Conservation (phyloP, 768 basidiomycete species). For the Boletus rubropictus region DNA sequence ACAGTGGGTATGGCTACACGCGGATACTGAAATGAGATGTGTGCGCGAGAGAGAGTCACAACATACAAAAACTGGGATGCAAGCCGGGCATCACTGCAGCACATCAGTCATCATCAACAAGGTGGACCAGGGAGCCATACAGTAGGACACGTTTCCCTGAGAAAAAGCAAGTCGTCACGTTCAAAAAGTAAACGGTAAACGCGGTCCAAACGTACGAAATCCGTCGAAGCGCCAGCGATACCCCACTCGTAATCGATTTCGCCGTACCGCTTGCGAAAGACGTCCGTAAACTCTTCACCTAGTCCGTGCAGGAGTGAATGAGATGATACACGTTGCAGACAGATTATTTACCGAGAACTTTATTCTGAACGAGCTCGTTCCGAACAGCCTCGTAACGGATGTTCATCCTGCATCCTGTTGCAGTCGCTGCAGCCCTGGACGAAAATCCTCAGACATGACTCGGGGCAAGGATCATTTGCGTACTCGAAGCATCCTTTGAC, state of each 20-base stretch:
- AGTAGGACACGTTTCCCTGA: slow-evolving; percentile 57
- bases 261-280: slow-evolving; percentile 56
- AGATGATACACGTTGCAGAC: not conserved
- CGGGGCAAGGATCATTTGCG: slow-evolving; percentile 12
- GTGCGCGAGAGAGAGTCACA: not conserved
- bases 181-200: not conserved
- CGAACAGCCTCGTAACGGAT: slow-evolving; percentile 33
- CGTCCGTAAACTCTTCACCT: slow-evolving; percentile 62
- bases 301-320: not conserved
- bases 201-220: slow-evolving; percentile 55
- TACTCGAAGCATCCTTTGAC: slow-evolving; percentile 70
- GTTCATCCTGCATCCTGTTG: slow-evolving; percentile 56
- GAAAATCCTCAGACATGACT: not conserved
- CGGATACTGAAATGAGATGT: not conserved
- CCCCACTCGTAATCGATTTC: slow-evolving; percentile 58
- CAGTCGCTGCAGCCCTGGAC: slow-evolving; percentile 55
- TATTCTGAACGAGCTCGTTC: slow-evolving; percentile 63
- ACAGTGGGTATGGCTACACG: slow-evolving; percentile 65
- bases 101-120: not conserved
- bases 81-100: slow-evolving; percentile 52
- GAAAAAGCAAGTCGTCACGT: not conserved
- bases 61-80: slow-evolving; percentile 55
- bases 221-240: slow-evolving; percentile 69
- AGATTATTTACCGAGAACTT: slow-evolving; percentile 43
- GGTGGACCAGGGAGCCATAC: slow-evolving; percentile 31